Evolutionary conservation across 176 grass and related monocot species (phyloP).

Genomic region (Oryza glumipatula): DNA sequence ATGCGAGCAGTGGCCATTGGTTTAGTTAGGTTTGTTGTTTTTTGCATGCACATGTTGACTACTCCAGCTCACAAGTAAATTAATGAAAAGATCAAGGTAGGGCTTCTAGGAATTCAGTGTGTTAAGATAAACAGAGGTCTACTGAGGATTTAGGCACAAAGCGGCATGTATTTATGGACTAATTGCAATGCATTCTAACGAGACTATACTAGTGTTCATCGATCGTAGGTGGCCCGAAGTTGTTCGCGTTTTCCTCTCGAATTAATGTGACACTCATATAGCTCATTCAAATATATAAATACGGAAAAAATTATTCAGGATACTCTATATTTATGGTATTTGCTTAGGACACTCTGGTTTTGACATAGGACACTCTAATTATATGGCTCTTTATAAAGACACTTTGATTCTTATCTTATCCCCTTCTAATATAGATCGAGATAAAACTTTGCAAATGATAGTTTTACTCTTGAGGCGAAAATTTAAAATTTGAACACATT

Average conservation of each 20-base stretch:
- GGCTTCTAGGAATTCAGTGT: neutral
- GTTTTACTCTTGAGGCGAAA: no score
- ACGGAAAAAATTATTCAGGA: no score
- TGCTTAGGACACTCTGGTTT: no score
- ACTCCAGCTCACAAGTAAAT: neutral
- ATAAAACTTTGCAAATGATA: no score
- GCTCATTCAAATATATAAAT: no score
- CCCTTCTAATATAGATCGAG: no score
- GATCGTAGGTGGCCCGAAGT: neutral
- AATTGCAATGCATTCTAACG: neutral
- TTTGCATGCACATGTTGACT: neutral
- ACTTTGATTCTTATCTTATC: no score
- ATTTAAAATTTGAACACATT: no score
- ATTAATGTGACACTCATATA: neutral
- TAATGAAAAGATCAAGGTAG: neutral
- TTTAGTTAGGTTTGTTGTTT: neutral
- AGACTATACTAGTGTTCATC: neutral
- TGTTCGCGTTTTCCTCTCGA: conserved; percentile 3
- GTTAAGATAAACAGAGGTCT: neutral
- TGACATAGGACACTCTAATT: no score
- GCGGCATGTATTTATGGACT: neutral
- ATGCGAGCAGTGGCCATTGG: neutral
- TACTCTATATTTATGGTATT: no score
- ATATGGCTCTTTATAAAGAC: no score
- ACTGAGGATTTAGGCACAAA: neutral